phyloP scores from a whole-genome alignment of 306 rosid species.

The Gynostemma pentaphyllum region DNA sequence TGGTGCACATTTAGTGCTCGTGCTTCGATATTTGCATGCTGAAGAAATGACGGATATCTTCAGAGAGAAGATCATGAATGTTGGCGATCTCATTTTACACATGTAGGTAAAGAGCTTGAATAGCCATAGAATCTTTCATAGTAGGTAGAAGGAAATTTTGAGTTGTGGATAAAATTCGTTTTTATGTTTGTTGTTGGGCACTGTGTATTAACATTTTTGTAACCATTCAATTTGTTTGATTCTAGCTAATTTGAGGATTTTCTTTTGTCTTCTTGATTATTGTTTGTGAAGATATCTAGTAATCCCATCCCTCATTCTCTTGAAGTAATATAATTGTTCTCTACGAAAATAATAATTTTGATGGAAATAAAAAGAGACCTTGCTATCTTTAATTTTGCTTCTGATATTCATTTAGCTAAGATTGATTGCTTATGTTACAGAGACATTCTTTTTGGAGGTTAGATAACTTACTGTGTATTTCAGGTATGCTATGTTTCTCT shows the following conservation, averaged over 20 bases:
- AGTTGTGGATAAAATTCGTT: not conserved
- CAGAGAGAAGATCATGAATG: conserved; percentile 64
- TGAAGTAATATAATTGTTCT: conserved; percentile 5
- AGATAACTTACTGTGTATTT: conserved; percentile 4
- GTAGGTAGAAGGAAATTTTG: not conserved
- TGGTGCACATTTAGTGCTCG: conserved; percentile 95
- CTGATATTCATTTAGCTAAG: not conserved
- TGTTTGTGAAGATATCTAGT: not conserved
- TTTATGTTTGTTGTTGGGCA: not conserved
- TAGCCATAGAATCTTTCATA: not conserved
- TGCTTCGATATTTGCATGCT: conserved; percentile 68
- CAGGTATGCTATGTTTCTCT: conserved; percentile 96
- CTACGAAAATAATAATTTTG: too few species aligned
- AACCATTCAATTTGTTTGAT: not conserved
- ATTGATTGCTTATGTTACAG: not conserved
- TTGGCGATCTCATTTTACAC: conserved; percentile 91
- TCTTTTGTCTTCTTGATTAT: too few species aligned
- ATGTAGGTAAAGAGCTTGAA: conserved; percentile 43
- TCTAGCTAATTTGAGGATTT: not conserved
- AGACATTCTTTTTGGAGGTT: not conserved
- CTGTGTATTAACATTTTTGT: not conserved
- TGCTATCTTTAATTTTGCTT: not conserved
- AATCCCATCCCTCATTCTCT: not conserved
- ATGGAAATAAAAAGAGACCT: not conserved
- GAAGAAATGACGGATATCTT: conserved; percentile 69